These are phyloP conservation scores for Antitrichia curtipendula DNA, from an alignment of 225 moss, liverwort and hornwort genomes.

Conservation along the genomic window DNA sequence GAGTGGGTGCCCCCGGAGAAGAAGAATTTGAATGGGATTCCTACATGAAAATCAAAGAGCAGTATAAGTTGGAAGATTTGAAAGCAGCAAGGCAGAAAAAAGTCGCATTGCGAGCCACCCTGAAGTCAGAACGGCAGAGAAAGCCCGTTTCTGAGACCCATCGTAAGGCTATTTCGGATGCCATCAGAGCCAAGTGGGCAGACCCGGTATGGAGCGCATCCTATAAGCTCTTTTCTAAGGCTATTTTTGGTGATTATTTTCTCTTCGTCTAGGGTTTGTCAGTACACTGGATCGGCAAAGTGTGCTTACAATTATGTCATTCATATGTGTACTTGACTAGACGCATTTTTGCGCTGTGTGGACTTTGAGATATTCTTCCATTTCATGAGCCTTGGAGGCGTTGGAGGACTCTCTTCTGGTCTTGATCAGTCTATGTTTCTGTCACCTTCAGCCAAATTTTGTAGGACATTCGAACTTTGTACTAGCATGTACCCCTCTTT, in stretches of 20 bases:
- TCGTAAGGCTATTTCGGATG: slow-evolving; percentile 70
- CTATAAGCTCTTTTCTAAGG: background rate
- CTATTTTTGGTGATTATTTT: background rate
- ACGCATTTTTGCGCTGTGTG: background rate
- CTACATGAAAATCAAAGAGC: slow-evolving; percentile 16
- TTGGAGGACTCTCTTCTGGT: background rate
- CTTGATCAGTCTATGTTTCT: background rate
- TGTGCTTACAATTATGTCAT: background rate
- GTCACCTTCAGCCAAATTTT: background rate
- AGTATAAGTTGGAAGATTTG: slow-evolving; percentile 5
- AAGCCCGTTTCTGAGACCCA: slow-evolving; percentile 37
- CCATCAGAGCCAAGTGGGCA: slow-evolving; percentile 86
- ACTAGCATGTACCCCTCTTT: background rate
- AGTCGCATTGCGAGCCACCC: background rate
- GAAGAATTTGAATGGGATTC: slow-evolving; percentile 67
- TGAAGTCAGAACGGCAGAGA: background rate
- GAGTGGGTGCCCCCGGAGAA: slow-evolving; percentile 44
- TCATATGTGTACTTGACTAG: background rate
- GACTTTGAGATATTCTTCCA: background rate
- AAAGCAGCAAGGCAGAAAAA: background rate
- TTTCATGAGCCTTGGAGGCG: background rate
- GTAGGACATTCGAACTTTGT: background rate
- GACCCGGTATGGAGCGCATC: slow-evolving; percentile 56
- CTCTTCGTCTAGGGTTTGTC: background rate
- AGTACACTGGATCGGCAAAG: background rate